These are phyloP conservation scores for Starmerella tilneyi DNA, from an alignment of 805 yeast genomes.

Conservation along the genomic window DNA sequence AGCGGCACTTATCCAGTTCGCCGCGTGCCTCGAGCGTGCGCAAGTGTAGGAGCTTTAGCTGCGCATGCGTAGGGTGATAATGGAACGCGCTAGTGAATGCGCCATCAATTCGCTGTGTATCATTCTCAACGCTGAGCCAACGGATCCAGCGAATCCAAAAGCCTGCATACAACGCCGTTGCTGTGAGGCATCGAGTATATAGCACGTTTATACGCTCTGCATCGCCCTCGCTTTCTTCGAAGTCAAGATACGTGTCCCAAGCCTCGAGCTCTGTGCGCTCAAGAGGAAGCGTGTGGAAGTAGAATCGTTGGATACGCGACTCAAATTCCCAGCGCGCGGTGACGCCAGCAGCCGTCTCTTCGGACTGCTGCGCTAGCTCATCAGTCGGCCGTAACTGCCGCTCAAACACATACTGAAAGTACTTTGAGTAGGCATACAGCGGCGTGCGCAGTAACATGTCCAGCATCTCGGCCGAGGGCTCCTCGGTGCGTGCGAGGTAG, in stretches of 20 bases:
- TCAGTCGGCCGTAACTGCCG: slow-evolving; percentile 4
- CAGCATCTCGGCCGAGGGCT: slow-evolving; percentile 34
- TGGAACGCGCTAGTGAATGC: slow-evolving; percentile 10
- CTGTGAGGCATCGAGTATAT: slow-evolving; percentile 57
- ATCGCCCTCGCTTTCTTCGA: slow-evolving; percentile 36
- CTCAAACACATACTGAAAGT: slow-evolving; percentile 39
- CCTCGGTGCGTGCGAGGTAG: slow-evolving; percentile 40
- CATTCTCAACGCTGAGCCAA: slow-evolving; percentile 35
- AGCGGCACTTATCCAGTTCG: slow-evolving; percentile 12
- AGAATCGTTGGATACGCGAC: slow-evolving; percentile 46
- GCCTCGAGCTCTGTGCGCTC: slow-evolving; percentile 37
- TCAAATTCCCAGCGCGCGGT: slow-evolving; percentile 68
- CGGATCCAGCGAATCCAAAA: slow-evolving; percentile 63
- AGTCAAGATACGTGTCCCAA: slow-evolving; percentile 60
- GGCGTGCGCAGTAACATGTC: slow-evolving; percentile 41
- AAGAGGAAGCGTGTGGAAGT: slow-evolving; percentile 46
- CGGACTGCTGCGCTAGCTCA: slow-evolving; percentile 23
- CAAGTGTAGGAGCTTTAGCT: background rate
- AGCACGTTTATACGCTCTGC: slow-evolving; percentile 35
- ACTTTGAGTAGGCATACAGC: slow-evolving; percentile 77
- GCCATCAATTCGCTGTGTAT: background rate
- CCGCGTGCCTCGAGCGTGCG: slow-evolving; percentile 15
- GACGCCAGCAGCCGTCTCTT: slow-evolving; percentile 42
- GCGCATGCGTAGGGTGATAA: slow-evolving; percentile 10
- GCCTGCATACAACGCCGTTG: slow-evolving; percentile 45